Base-by-base conservation (phyloP, 495 filamentous ascomycete genomes). In the Podospora fimiseda region DNA sequence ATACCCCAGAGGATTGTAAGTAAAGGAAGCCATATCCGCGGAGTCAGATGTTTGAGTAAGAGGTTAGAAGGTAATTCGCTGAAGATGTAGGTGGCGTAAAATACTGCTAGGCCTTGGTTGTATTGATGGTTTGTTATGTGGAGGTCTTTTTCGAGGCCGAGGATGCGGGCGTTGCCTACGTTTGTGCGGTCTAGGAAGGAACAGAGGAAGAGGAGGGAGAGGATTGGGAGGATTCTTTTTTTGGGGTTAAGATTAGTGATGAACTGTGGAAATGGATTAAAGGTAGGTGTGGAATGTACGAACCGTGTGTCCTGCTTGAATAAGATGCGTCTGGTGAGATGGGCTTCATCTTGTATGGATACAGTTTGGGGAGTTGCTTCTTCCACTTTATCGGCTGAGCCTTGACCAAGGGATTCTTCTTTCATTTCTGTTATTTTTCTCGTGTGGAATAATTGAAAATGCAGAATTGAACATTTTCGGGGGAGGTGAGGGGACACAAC, bases 41-140 rank as follows among this genome's bases (percentile, higher is more conserved):
- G 87, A 0, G 76, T 72, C 9, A 88, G 63, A 47, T 76, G 78
- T 67, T 96, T 96, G 36, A 96, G 79, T 20, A 96, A 71, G 37
- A 96, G 62, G 61, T 96, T 96, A 38, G 88, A 92, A 40, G 89
- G 68, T 0, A 90, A 84, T 72, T 95, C 91, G 60, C 87, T 73
- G 58, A 59, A 77, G 69, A 80, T 77, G 63, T 82, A 82, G 1
- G 75, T 76, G 5, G 74, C 75, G 57, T 80, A 82, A 58, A 79
- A 82, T 16, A 78, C 74, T 16, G 74, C 71, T 51, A 76, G 64
- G 18, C 71, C 71, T 30, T 80, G 79, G 64, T 90, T 90, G 61
- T 89, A 95, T 61, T 91, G 81, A 24, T 72, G 68, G 37, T 78
- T 69, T 3, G 75, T 80, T 73, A 95, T 82, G 51, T 52, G 50